phyloP scores from a whole-genome alignment of 2,329 filamentous ascomycete genomes.

The Akanthomyces muscarius region DNA sequence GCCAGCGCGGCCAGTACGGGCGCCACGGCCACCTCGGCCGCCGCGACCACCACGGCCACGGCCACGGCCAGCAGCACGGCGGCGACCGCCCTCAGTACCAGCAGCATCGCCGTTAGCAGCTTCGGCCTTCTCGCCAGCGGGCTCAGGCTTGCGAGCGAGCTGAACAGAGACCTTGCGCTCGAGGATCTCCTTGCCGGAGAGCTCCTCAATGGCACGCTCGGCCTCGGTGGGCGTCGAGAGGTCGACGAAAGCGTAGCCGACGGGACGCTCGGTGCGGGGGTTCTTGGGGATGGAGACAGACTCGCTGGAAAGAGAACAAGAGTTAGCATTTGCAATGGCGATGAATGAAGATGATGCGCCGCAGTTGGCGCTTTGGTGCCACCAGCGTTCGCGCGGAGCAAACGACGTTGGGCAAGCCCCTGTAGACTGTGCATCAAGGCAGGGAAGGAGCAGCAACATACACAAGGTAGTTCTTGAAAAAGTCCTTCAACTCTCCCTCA shows the following conservation, averaged over 20 bases:
- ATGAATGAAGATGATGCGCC: background rate
- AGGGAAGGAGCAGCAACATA: slow-evolving; percentile 53
- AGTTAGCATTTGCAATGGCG: slow-evolving; percentile 26
- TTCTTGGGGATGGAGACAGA: slow-evolving; percentile 99
- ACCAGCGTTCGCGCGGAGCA: background rate
- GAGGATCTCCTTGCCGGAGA: slow-evolving; percentile 95
- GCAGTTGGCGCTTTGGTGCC: background rate
- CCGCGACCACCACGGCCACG: slow-evolving; percentile 66
- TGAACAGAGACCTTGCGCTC: slow-evolving; percentile 99
- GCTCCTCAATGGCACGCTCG: slow-evolving; percentile 89
- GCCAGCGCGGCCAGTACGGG: slow-evolving; percentile 39
- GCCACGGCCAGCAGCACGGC: slow-evolving; percentile 59
- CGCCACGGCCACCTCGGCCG: slow-evolving; percentile 60
- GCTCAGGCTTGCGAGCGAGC: slow-evolving; percentile 94
- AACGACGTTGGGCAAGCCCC: background rate
- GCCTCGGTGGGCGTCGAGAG: slow-evolving; percentile 92
- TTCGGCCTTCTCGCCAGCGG: slow-evolving; percentile 71
- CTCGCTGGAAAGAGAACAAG: slow-evolving; percentile 59
- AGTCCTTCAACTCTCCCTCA: slow-evolving; percentile 99
- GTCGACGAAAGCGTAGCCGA: slow-evolving; percentile 98
- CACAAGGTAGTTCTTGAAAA: slow-evolving; percentile 99
- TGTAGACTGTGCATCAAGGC: background rate
- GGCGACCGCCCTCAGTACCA: slow-evolving; percentile 62
- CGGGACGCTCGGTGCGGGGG: slow-evolving; percentile 95
- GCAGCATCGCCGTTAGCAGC: slow-evolving; percentile 71